A percentile compares a stretch with the other conserved stretches of the same genome.
Conservation (phyloP, 495 filamentous ascomycete genomes). For the Chaetomium fimeti region DNA sequence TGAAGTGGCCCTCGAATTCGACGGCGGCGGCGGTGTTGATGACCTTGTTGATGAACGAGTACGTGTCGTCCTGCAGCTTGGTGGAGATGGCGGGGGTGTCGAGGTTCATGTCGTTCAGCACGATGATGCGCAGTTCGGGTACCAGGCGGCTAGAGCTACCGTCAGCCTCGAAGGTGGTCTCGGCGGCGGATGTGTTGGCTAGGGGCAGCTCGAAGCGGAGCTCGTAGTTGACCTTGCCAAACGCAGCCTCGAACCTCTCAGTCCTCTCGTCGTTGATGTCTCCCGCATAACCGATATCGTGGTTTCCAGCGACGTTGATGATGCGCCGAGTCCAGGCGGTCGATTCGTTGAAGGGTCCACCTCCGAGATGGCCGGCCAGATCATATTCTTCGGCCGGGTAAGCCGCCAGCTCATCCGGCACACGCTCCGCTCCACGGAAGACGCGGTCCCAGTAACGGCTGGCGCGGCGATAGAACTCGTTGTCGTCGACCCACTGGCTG, state of each 20-base stretch:
- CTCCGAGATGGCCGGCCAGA: slow-evolving; percentile 51
- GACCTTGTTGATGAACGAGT: slow-evolving; percentile 71
- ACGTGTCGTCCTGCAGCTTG: slow-evolving; percentile 66
- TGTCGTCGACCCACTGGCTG: slow-evolving; percentile 91
- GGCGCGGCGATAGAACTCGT: slow-evolving; percentile 72
- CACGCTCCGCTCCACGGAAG: slow-evolving; percentile 64
- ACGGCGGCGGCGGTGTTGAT: slow-evolving; percentile 67
- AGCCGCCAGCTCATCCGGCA: slow-evolving; percentile 60
- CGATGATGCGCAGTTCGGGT: slow-evolving; percentile 73
- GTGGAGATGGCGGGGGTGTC: slow-evolving; percentile 71
- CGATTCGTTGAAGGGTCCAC: slow-evolving; percentile 43
- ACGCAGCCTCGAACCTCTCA: slow-evolving; percentile 73
- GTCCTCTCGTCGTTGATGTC: slow-evolving; percentile 73
- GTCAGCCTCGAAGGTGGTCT: slow-evolving; percentile 38
- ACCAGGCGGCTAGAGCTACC: slow-evolving; percentile 40
- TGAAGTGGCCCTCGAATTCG: slow-evolving; percentile 64
- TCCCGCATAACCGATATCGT: slow-evolving; percentile 93
- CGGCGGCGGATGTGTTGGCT: slow-evolving; percentile 30
- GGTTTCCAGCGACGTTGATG: slow-evolving; percentile 90
- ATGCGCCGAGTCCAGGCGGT: slow-evolving; percentile 67
- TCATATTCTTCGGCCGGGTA: slow-evolving; percentile 51
- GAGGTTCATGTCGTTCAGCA: slow-evolving; percentile 88
- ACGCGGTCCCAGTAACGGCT: slow-evolving; percentile 79
- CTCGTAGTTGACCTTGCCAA: slow-evolving; percentile 87
- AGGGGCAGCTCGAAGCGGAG: slow-evolving; percentile 65